These are phyloP conservation scores for Haplosporangium sp. DNA, from an alignment of 371 early-diverging fungal genomes.

Conservation along the genomic window DNA sequence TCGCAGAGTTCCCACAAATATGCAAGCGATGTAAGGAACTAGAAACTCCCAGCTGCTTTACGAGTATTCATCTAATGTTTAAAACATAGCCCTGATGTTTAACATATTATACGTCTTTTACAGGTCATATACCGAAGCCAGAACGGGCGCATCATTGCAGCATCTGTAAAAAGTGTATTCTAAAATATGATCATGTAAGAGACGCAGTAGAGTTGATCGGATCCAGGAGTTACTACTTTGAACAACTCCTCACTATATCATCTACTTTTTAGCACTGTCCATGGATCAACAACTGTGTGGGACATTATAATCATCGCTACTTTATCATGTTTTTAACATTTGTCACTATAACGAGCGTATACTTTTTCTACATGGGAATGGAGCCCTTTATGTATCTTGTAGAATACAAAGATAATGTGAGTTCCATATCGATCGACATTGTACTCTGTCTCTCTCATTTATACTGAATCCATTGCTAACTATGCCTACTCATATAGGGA, in stretches of 20 bases:
- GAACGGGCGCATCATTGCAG: slow-evolving; percentile 94
- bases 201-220: not conserved
- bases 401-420: slow-evolving; percentile 2
- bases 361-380: slow-evolving; percentile 71
- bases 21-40: slow-evolving; percentile 52
- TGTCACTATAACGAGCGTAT: slow-evolving; percentile 67
- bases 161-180: slow-evolving; percentile 86
- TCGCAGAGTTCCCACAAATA: slow-evolving; percentile 34
- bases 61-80: too few species aligned
- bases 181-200: slow-evolving; percentile 74
- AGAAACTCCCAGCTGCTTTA: not conserved
- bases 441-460: not conserved
- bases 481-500: slow-evolving; percentile 29
- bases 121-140: slow-evolving; percentile 81
- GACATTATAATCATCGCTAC: slow-evolving; percentile 85
- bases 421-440: not conserved
- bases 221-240: not conserved
- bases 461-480: not conserved
- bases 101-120: not conserved
- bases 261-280: slow-evolving; percentile 56
- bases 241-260: not conserved
- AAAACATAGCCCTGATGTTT: too few species aligned
- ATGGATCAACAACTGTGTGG: slow-evolving; percentile 88
- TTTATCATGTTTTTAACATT: slow-evolving; percentile 84
- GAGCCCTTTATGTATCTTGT: slow-evolving; percentile 60